A percentile compares a stretch with the other conserved stretches of the same genome.
Evolutionary conservation across 192 early-diverging fungal species (phyloP).

Genomic region (Entomortierella parvispora): DNA sequence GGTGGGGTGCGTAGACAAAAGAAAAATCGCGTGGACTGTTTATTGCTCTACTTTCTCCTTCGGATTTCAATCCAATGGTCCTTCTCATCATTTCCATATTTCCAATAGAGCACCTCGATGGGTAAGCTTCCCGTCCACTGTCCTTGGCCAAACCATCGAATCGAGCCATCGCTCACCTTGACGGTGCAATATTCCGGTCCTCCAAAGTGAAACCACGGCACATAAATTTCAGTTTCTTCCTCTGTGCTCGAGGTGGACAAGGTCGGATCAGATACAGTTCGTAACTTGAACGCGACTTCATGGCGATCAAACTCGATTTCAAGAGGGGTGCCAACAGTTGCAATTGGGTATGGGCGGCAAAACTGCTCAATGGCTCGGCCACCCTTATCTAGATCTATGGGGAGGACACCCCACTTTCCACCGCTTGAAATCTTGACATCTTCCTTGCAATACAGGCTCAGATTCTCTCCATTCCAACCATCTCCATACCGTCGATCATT

Average conservation of each 20-base stretch:
- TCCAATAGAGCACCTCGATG: slow-evolving; percentile 19
- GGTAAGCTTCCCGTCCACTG: slow-evolving; percentile 7
- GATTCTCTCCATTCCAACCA: slow-evolving; percentile 66
- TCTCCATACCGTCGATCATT: slow-evolving; percentile 59
- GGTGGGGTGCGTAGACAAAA: too few relatives aligned
- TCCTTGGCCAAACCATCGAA: slow-evolving; percentile 6
- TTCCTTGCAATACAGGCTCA: slow-evolving; percentile 48
- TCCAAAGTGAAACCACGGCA: slow-evolving; percentile 17
- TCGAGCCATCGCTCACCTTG: slow-evolving; percentile 15
- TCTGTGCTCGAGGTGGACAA: neutral
- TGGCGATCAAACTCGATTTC: slow-evolving; percentile 31
- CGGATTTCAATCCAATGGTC: neutral
- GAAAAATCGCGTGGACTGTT: too few relatives aligned
- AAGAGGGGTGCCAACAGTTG: slow-evolving; percentile 26
- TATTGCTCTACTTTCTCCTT: too few relatives aligned
- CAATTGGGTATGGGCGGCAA: slow-evolving; percentile 40
- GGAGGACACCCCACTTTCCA: neutral
- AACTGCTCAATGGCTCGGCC: slow-evolving; percentile 46
- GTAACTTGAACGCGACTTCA: slow-evolving; percentile 4
- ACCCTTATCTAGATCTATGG: slow-evolving; percentile 14
- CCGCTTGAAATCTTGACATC: neutral
- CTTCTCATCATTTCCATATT: slow-evolving; percentile 12
- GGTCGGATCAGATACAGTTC: neutral
- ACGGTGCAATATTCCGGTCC: slow-evolving; percentile 5
- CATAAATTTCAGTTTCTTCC: slow-evolving; percentile 16